phyloP scores from a whole-genome alignment of 441 rosid species.

The Brassica balearica region DNA sequence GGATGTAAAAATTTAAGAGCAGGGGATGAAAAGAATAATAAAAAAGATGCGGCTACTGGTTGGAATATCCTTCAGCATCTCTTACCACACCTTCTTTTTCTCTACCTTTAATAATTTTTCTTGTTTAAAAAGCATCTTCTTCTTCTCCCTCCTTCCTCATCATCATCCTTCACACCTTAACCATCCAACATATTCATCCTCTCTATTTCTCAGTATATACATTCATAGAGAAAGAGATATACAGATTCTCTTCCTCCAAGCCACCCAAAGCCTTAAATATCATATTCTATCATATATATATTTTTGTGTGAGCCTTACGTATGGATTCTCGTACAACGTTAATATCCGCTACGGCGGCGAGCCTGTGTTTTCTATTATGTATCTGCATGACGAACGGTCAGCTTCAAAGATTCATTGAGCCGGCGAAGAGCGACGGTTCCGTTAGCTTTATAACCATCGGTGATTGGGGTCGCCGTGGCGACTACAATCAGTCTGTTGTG shows the following conservation, averaged over 20 bases:
- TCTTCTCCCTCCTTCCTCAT: conserved; percentile 34
- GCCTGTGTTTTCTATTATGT: conserved; percentile 29
- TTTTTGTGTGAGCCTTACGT: neutral
- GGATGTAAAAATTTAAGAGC: conserved; percentile 32
- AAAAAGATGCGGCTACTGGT: conserved; percentile 47
- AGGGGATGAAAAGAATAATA: neutral
- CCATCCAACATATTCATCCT: conserved; percentile 5
- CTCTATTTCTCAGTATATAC: conserved; percentile 20
- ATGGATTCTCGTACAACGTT: conserved; percentile 31
- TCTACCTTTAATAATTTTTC: conserved; percentile 21
- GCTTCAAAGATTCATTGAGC: conserved; percentile 58
- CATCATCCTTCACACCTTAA: neutral
- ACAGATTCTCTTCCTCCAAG: conserved; percentile 2
- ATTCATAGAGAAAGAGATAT: conserved; percentile 18
- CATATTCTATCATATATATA: neutral
- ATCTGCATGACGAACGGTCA: conserved; percentile 40
- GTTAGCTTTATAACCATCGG: conserved; percentile 72
- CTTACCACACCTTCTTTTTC: conserved; percentile 43
- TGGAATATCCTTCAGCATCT: conserved; percentile 48
- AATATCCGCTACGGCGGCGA: conserved; percentile 21
- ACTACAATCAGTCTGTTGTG: conserved; percentile 68
- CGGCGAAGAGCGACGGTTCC: conserved; percentile 53
- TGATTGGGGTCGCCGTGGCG: conserved; percentile 86
- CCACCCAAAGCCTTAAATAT: neutral
- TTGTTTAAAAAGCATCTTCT: conserved; percentile 41